Base-by-base conservation (phyloP, 495 filamentous ascomycete genomes). In the Halenospora varia region DNA sequence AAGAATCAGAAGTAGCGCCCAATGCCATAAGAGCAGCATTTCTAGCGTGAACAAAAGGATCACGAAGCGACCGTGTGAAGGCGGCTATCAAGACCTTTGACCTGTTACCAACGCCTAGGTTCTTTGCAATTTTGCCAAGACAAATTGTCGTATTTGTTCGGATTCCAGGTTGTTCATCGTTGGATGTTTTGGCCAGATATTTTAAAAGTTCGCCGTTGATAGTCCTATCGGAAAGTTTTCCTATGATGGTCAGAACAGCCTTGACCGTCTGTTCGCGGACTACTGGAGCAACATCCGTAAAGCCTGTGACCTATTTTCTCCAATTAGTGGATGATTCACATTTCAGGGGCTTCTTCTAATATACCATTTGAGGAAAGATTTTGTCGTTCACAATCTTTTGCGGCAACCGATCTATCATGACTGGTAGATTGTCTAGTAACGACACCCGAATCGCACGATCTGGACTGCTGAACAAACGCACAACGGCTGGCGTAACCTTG, bases 141-240 rank as follows among this genome's bases (percentile, higher is more conserved):
- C 94, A 97, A 25, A 98, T 97, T 0, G 95, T 97, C 0, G 94
- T 98, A 67, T 98, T 98, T 6, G 94, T 98, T 57, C 94, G 82
- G 52, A 98, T 98, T 6, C 94, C 94, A 17, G 95, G 93, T 64
- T 98, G 93, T 66, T 97, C 93, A 60, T 98, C 94, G 63, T 97
- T 97, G 39, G 94, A 89, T 6, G 93, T 97, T 66, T 96, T 96
- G 51, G 94, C 95, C 20, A 98, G 77, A 67, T 96, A 88, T 67
- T 87, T 88, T 26, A 98, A 73, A 10, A 98, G 73, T 61, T 98
- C 94, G 50, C 95, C 94, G 63, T 98, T 97, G 63, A 97, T 83
- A 20, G 87, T 89, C 29, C 94, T 82, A 65, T 98, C 95, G 9
- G 88, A 95, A 2, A 98, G 82, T 70, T 98, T 98, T 15, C 76